Evolutionary conservation across 352 stramenopile genomes (phyloP), one percentile per base, ranked within the genome.

Genomic region (Chrysophaeum taylorii): DNA sequence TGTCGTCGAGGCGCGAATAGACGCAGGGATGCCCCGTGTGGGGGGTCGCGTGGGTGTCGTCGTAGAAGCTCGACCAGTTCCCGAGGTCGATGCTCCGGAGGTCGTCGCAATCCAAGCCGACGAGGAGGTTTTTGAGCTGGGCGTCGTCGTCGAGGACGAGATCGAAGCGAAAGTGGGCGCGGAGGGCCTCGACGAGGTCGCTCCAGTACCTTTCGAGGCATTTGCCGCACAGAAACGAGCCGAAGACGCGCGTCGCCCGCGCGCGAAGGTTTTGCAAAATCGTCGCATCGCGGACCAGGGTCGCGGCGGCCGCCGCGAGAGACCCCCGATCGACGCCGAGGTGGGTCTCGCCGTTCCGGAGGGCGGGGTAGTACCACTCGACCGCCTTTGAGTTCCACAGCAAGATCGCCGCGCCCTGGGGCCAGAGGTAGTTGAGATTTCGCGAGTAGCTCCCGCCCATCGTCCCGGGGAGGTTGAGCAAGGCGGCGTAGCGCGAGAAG

Each of bases 381-480:
- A 4, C 57, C 2, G 57, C 57, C 12, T 18, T 14, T 5, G 2
- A 7, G 57, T 66, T 36, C 57, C 57, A 66, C 33, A 66, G 57
- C 12, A 14, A 1, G 12, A 66, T 36, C 33, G 27, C 57, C 33
- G 12, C 35, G 12, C 57, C 33, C 16, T 45, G 31, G 33, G 14
- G 33, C 57, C 57, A 66, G 57, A 66, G 57, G 14, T 29, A 23
- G 57, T 66, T 66, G 2, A 66, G 27, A 35, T 66, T 66, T 1
- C 57, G 57, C 57, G 57, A 66, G 57, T 66, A 66, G 12, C 33
- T 45, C 31, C 57, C 57, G 57, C 57, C 57, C 33, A 42, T 42
- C 12, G 57, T 66, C 33, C 57, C 57, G 2, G 57, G 57, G 2
- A 66, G 57, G 57, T 66, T 66, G 31, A 66, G 57, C 12, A 38